Conservation (phyloP, 1,284 basidiomycete genomes). For the Omphalotus olearius region DNA sequence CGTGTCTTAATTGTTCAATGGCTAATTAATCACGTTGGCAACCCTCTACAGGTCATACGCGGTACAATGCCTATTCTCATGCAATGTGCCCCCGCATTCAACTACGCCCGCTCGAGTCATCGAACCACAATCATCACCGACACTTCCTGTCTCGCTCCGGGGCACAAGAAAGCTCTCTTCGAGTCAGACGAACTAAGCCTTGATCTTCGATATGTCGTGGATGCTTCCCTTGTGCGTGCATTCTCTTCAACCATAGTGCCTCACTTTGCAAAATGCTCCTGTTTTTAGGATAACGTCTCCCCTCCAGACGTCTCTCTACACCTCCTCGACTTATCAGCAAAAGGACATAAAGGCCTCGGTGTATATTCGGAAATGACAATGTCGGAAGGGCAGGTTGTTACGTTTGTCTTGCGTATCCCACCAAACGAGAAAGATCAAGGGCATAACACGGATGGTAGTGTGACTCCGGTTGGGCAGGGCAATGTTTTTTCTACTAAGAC, state of each 20-base stretch:
- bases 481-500: not conserved
- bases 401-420: conserved; percentile 74
- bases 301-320: conserved; percentile 53
- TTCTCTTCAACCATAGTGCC: not conserved
- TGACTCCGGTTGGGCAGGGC: not conserved
- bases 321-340: conserved; percentile 53
- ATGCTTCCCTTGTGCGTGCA: conserved; percentile 34
- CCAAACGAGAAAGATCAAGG: conserved; percentile 27
- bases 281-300: conserved; percentile 36
- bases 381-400: conserved; percentile 79
- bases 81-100: conserved; percentile 91
- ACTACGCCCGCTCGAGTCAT: conserved; percentile 81
- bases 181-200: conserved; percentile 56
- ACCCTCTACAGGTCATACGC: conserved; percentile 55
- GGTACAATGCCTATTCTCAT: conserved; percentile 73
- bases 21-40: not conserved
- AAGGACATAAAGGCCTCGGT: conserved; percentile 64
- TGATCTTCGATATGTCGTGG: conserved; percentile 73
- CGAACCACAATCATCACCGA: conserved; percentile 55
- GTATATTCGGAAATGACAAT: conserved; percentile 56
- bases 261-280: conserved; percentile 6
- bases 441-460: conserved; percentile 20
- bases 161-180: conserved; percentile 66
- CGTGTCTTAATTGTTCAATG: not conserved
- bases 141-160: conserved; percentile 23